phyloP scores from a whole-genome alignment of 2,329 filamentous ascomycete species.

The Fusarium robinianum region DNA sequence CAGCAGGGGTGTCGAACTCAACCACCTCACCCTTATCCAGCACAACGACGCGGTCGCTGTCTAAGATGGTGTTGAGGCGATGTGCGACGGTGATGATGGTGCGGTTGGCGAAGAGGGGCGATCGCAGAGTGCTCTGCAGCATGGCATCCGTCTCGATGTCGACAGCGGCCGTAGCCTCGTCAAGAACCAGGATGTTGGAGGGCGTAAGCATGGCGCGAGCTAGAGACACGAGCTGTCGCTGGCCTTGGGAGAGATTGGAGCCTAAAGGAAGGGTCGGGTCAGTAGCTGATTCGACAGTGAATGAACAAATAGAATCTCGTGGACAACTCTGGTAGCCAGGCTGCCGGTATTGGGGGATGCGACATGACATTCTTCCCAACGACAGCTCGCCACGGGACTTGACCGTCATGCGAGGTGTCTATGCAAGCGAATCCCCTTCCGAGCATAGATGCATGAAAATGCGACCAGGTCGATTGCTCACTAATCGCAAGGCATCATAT shows the following conservation, averaged over 20 bases:
- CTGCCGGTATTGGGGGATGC: conserved; percentile 2
- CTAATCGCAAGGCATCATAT: conserved; percentile 16
- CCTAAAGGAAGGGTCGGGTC: conserved; percentile 54
- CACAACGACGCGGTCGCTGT: conserved; percentile 87
- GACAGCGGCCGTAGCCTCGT: conserved; percentile 87
- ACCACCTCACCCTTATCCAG: conserved; percentile 87
- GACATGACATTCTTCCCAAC: conserved; percentile 5
- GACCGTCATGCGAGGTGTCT: conserved; percentile 41
- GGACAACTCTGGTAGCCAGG: conserved; percentile 4
- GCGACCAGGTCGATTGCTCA: conserved; percentile 18
- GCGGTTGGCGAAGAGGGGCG: conserved; percentile 77
- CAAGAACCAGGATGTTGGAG: conserved; percentile 94
- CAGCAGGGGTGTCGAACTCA: conserved; percentile 87
- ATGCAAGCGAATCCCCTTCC: conserved; percentile 39
- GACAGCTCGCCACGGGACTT: conserved; percentile 39
- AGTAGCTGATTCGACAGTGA: conserved; percentile 13
- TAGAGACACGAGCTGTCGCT: conserved; percentile 90
- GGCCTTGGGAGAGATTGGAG: conserved; percentile 92
- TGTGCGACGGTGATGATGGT: conserved; percentile 99
- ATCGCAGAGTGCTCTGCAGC: conserved; percentile 66
- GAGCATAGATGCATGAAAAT: conserved; percentile 19
- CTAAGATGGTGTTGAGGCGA: conserved; percentile 95
- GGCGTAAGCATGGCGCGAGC: conserved; percentile 93
- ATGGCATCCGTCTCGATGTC: conserved; percentile 71
- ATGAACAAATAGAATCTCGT: conserved; percentile 13